Percentiles rank a stretch among this genome's conserved stretches.
phyloP scores from a whole-genome alignment of 2,329 filamentous ascomycete species.

The Aschersonia sp. region DNA sequence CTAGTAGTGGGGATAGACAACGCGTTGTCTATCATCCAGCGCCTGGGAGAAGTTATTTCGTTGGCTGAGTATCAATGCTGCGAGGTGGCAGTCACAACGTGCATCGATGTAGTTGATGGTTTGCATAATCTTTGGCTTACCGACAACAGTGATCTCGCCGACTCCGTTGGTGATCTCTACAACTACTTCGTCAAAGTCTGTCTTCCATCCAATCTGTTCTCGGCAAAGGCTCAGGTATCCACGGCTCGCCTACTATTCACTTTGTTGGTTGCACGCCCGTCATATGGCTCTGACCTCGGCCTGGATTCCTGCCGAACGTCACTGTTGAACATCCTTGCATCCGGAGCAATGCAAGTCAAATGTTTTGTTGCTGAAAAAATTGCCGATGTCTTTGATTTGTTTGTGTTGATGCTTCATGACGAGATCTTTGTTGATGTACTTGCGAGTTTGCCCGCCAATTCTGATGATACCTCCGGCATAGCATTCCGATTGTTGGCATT shows the following conservation, averaged over 20 bases:
- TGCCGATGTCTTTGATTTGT: constrained; percentile 64
- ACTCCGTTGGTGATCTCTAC: constrained; percentile 62
- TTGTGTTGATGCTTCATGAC: constrained; percentile 71
- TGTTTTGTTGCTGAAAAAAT: constrained; percentile 58
- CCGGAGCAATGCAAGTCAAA: constrained; percentile 56
- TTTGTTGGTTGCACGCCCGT: constrained; percentile 50
- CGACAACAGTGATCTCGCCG: constrained; percentile 43
- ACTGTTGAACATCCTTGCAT: constrained; percentile 57
- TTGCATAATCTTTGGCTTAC: constrained; percentile 50
- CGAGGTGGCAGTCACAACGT: constrained; percentile 55
- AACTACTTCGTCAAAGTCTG: constrained; percentile 56
- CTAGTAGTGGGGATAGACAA: constrained; percentile 32
- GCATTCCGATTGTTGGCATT: constrained; percentile 68
- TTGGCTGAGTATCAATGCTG: constrained; percentile 53
- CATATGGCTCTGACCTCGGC: constrained; percentile 46
- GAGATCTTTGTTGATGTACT: constrained; percentile 73
- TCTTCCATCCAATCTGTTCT: constrained; percentile 54
- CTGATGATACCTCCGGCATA: constrained; percentile 64
- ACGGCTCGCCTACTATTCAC: constrained; percentile 56
- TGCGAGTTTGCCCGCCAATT: constrained; percentile 60
- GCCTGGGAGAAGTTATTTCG: constrained; percentile 35
- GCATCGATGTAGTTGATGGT: constrained; percentile 52
- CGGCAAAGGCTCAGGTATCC: constrained; percentile 50
- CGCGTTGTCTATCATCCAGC: constrained; percentile 31
- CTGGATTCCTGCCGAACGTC: constrained; percentile 51